Percentiles rank a stretch among this genome's conserved stretches.
phyloP scores from a whole-genome alignment of 2,329 filamentous ascomycete genomes.

The Aspergillus latus region DNA sequence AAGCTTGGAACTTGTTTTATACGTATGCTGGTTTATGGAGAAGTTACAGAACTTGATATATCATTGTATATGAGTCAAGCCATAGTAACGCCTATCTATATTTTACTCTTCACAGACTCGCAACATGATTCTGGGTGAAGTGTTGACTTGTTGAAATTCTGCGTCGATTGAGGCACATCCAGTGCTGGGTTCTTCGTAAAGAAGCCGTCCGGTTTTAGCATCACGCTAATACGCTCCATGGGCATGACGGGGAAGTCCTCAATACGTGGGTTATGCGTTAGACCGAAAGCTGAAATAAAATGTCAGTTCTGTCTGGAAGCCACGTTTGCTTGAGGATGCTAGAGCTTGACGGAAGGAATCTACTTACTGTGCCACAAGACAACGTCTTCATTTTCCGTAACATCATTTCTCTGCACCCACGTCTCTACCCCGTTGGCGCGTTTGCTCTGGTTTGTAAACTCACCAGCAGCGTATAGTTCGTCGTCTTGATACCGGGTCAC shows the following conservation, averaged over 20 bases:
- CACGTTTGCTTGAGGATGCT: not conserved
- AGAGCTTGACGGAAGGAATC: conserved; percentile 32
- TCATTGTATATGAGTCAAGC: not conserved
- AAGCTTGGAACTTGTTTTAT: no score
- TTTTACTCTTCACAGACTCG: conserved; percentile 32
- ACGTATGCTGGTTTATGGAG: no score
- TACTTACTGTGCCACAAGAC: conserved; percentile 42
- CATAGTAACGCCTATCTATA: conserved; percentile 11
- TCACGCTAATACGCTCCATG: conserved; percentile 53
- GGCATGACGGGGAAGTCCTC: conserved; percentile 72
- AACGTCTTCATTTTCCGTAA: conserved; percentile 49
- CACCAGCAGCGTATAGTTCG: conserved; percentile 55
- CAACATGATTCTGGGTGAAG: conserved; percentile 28
- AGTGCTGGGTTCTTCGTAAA: conserved; percentile 54
- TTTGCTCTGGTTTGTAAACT: conserved; percentile 59
- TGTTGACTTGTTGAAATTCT: conserved; percentile 44
- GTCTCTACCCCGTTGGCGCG: conserved; percentile 54
- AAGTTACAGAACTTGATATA: not conserved
- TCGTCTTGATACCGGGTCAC: conserved; percentile 55
- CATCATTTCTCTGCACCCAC: conserved; percentile 51
- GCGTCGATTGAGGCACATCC: conserved; percentile 46
- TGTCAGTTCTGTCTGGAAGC: not conserved
- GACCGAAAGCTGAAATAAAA: conserved; percentile 44
- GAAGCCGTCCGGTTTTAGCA: conserved; percentile 53
- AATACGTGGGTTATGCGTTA: conserved; percentile 64